Base-by-base conservation (phyloP, 1,284 basidiomycete species). In the Volvariella volvacea region DNA sequence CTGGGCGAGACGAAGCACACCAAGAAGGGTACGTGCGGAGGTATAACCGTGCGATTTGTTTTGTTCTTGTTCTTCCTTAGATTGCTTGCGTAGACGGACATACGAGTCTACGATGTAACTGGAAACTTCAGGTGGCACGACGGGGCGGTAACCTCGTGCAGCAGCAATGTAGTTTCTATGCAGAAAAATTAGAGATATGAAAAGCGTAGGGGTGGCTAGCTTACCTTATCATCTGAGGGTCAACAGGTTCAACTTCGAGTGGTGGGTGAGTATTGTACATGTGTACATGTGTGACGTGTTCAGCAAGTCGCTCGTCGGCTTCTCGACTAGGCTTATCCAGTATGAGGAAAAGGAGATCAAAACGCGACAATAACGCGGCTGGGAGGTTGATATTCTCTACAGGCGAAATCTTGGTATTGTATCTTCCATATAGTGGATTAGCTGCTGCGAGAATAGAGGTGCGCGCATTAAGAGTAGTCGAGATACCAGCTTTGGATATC, bases 321-420 rank as follows among this genome's bases (percentile, higher is more conserved):
- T 98, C 95, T 49, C 93, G 74, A 2, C 80, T 80, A 1, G 96
- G 95, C 52, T 94, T 96, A 68, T 99, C 96, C 39, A 99, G 80
- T 51, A 99, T 96, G 57, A 99, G 76, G 74, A 98, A 99, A 50
- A 99, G 71, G 43, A 99, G 74, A 60, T 99, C 96, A 65, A 99
- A 99, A 64, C 96, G 83, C 19, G 92, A 96, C 37, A 99, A 68
- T 25, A 99, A 73, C 1, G 96, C 96, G 0, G 96, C 96, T 9
- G 96, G 96, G 39, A 99, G 74, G 63, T 99, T 99, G 76, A 99
- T 99, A 63, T 99, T 99, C 63, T 99, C 96, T 2, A 98, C 94
- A 0, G 96, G 96, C 3, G 92, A 96, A 14, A 97, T 78, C 62
- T 95, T 95, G 14, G 92, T 84, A 65, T 99, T 99, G 74, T 99